Base-by-base conservation (phyloP, 2,329 filamentous ascomycete species). In the Sclerotinia borealis region DNA sequence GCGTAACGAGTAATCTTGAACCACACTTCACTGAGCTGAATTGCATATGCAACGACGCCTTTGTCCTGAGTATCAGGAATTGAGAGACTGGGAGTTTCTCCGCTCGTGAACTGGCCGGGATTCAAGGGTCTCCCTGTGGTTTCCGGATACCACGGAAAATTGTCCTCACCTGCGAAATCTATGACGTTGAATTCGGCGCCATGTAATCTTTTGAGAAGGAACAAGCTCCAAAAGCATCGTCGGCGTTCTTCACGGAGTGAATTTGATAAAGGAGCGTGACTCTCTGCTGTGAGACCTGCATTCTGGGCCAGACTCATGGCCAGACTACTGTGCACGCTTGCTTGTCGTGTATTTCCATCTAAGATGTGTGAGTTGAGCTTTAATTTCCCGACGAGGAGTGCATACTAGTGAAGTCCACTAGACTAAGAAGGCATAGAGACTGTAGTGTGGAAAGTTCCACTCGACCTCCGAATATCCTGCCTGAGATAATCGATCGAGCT, bases 1-100 rank as follows among this genome's bases (percentile, higher is more conserved):
- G 80, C 80, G 69, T 82, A 83, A 49, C 74, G 73, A 3, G 78
- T 75, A 13, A 78, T 78, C 65, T 78, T 79, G 47, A 78, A 77
- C 75, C 81, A 83, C 1, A 78, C 77, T 61, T 81, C 77, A 52
- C 77, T 79, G 10, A 82, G 70, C 63, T 74, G 77, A 73, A 66
- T 77, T 0, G 77, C 76, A 66, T 81, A 82, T 4, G 77, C 76
- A 10, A 80, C 69, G 27, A 83, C 79, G 2, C 79, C 79, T 63
- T 69, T 69, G 27, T 72, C 70, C 34, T 62, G 48, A 64, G 69
- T 64, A 71, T 76, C 70, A 15, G 64, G 51, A 2, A 58, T 43
- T n/a, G 55, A 49, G 10, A 49, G 27, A 47, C 49, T 25, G 7
- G 56, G 62, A 8, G 37, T 47, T 58, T 63, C 43, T 41, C 63